Base-by-base conservation (phyloP, 257 asterid species). In the Ilex aquifolium region DNA sequence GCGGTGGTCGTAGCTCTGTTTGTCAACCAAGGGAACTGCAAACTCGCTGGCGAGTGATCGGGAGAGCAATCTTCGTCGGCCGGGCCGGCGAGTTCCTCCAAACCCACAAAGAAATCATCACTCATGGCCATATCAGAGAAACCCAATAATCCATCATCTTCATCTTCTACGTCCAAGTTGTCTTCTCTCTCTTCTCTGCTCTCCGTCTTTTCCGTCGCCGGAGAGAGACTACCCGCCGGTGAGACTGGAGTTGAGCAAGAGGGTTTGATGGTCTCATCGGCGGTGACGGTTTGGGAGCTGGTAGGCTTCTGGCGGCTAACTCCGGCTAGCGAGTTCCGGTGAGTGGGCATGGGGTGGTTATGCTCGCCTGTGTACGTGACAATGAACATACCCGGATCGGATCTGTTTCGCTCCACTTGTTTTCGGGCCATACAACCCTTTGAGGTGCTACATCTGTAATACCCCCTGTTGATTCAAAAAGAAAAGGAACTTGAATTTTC, bases 381-480 rank as follows among this genome's bases (percentile, higher is more conserved):
- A 11, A 88, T 88, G 54, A 88, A 88, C 85, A 88, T 88, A 56
- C 73, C 86, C 71, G 98, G 95, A 87, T 88, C 89, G 84, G 97
- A 88, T 83, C 89, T 87, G 56, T 92, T 83, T 65, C 95, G 76
- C 81, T 92, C 98, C 89, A 92, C 98, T 78, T 88, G 98, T 71
- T 88, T 92, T 16, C 98, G 75, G 54, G 98, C 98, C 81, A 82
- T 62, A 79, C 98, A 92, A 0, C 95, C 91, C 72, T 92, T 92
- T 32, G 89, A 82, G 2, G 97, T 88, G 86, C 98, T 92, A 77
- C 98, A 92, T 72, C 83, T 83, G 80, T 92, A 92, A 65, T 92
- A 92, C 3, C 98, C 91, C 84, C 98, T 92, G 86, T 70, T 73
- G 8, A 7, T 65, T 0, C 57, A 62, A 31, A 17, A 51, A 60